Percentiles rank a stretch among this genome's conserved stretches.
Evolutionary conservation across 1,284 basidiomycete genomes (phyloP).

Genomic region (Ganoderma resinaceum): DNA sequence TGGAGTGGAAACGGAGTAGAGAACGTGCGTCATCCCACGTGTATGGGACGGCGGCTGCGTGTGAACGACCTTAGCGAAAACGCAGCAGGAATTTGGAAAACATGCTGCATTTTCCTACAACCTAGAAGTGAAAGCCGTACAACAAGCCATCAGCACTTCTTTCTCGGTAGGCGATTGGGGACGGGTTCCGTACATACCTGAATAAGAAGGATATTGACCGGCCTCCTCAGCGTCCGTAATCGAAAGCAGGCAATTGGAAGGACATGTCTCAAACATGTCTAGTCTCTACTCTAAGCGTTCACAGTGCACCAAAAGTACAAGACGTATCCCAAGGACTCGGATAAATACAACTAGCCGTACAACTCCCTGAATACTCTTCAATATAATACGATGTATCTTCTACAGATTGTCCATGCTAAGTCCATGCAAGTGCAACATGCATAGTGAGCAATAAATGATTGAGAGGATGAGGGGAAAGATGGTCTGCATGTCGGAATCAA

Average conservation of each 20-base stretch:
- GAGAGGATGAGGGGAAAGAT: slow-evolving; percentile 1
- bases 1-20: neutral
- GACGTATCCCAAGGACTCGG: slow-evolving; percentile 4
- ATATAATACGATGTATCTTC: slow-evolving; percentile 11
- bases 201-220: neutral
- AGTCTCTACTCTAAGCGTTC: neutral
- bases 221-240: neutral
- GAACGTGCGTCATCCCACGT: slow-evolving; percentile 1
- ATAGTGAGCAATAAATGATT: slow-evolving; percentile 25
- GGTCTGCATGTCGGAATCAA: slow-evolving; percentile 2
- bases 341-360: slow-evolving; percentile 22
- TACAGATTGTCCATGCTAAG: slow-evolving; percentile 15
- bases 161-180: neutral
- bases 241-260: neutral
- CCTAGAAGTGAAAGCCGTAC: neutral
- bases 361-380: slow-evolving; percentile 9
- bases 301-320: slow-evolving; percentile 7
- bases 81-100: neutral
- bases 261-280: no score
- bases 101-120: neutral
- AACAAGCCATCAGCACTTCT: neutral
- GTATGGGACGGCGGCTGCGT: neutral
- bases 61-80: neutral
- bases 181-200: neutral
- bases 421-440: slow-evolving; percentile 22